Conservation (phyloP, 441 rosid genomes). For the Arabidopsis hybrid region DNA sequence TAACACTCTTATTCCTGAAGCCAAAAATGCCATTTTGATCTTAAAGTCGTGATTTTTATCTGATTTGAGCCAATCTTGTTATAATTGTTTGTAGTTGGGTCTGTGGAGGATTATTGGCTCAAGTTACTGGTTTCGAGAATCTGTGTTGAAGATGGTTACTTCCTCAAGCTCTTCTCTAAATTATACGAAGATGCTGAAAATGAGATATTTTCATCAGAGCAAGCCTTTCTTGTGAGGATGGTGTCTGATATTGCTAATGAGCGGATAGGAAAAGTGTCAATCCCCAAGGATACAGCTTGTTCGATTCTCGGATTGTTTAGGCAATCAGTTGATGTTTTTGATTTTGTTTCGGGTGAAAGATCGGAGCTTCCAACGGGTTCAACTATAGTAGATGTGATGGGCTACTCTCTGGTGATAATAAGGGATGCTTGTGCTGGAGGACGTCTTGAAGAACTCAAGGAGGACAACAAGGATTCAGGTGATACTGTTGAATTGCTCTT, state of each 20-base stretch:
- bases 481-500: constrained; percentile 52
- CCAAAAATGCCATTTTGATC: not conserved
- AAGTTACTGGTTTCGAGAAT: constrained; percentile 71
- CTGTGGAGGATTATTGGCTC: constrained; percentile 72
- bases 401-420: constrained; percentile 64
- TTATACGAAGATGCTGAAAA: not conserved
- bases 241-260: constrained; percentile 70
- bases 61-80: not conserved
- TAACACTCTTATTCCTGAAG: constrained; percentile 8
- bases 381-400: constrained; percentile 57
- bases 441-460: constrained; percentile 39
- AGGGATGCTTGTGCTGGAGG: constrained; percentile 67
- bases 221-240: constrained; percentile 65
- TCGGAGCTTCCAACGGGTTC: constrained; percentile 71
- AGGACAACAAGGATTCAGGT: constrained; percentile 33
- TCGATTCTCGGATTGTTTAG: constrained; percentile 54
- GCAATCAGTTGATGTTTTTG: constrained; percentile 51
- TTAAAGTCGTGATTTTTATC: not conserved
- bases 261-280: constrained; percentile 50
- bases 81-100: constrained; percentile 59
- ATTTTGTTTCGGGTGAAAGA: constrained; percentile 46
- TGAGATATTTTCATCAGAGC: constrained; percentile 55
- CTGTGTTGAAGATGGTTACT: constrained; percentile 62
- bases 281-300: constrained; percentile 50
- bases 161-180: constrained; percentile 55